Evolutionary conservation across 2,329 filamentous ascomycete genomes (phyloP).

Genomic region (Tothia fuscella): DNA sequence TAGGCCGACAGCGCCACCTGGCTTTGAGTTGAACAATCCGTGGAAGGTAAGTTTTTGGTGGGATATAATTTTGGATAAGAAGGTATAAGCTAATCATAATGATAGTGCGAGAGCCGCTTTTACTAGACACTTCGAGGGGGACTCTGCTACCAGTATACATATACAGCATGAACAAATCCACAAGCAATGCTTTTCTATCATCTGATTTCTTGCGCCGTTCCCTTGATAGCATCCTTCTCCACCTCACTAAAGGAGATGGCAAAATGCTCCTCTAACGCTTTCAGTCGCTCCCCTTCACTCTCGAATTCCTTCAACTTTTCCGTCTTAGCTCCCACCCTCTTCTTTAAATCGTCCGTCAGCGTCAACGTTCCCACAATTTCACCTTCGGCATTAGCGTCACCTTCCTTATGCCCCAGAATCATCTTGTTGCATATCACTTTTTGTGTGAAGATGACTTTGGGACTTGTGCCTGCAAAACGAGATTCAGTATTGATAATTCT

Average conservation of each 20-base stretch:
- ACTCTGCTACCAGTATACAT: too few relatives aligned
- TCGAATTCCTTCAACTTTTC: slow-evolving; percentile 28
- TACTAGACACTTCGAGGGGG: slow-evolving; percentile 20
- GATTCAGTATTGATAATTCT: too few relatives aligned
- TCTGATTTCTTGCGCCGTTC: slow-evolving; percentile 23
- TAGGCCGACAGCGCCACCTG: slow-evolving; percentile 43
- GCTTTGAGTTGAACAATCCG: slow-evolving; percentile 55
- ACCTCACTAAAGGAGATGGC: slow-evolving; percentile 28
- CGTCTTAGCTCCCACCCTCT: slow-evolving; percentile 32
- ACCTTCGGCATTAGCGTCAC: too few relatives aligned
- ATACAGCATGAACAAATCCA: neutral
- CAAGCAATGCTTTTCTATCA: too few relatives aligned
- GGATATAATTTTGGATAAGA: too few relatives aligned
- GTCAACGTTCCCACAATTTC: slow-evolving; percentile 26
- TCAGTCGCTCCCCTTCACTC: slow-evolving; percentile 32
- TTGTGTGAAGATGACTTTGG: slow-evolving; percentile 42
- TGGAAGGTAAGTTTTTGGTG: slow-evolving; percentile 45
- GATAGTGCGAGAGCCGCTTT: slow-evolving; percentile 27
- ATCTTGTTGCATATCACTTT: slow-evolving; percentile 43
- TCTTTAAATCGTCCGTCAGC: slow-evolving; percentile 33
- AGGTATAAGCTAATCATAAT: slow-evolving; percentile 17
- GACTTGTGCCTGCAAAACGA: too few relatives aligned
- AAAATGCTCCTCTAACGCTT: slow-evolving; percentile 32
- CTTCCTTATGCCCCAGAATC: slow-evolving; percentile 30
- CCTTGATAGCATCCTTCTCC: slow-evolving; percentile 27